phyloP scores from a whole-genome alignment of 2,329 filamentous ascomycete genomes.

The Sporothrix mexicana region DNA sequence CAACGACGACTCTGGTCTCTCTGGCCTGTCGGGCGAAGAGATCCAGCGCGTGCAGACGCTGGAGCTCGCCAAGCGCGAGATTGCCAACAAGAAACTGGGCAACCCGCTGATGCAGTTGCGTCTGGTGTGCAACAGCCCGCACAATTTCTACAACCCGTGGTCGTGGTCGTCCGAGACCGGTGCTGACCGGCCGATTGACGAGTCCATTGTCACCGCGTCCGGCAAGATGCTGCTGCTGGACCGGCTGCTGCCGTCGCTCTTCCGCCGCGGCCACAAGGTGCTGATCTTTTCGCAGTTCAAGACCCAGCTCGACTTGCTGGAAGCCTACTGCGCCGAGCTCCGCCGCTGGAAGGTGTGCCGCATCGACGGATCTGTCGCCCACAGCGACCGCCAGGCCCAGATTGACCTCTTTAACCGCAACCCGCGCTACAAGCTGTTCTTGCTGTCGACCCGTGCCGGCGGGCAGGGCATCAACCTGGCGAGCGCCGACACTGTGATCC shows the following conservation, averaged over 20 bases:
- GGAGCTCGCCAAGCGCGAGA: constrained; percentile 82
- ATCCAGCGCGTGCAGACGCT: constrained; percentile 69
- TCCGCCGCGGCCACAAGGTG: constrained; percentile 80
- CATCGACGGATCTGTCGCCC: constrained; percentile 86
- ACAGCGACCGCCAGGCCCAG: constrained; percentile 71
- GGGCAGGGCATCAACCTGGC: constrained; percentile 96
- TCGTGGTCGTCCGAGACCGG: constrained; percentile 46
- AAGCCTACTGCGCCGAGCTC: constrained; percentile 82
- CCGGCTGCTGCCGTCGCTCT: constrained; percentile 76
- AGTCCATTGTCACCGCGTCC: constrained; percentile 81
- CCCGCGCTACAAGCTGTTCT: constrained; percentile 73
- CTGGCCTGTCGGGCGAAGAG: constrained; percentile 60
- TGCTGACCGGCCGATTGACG: constrained; percentile 68
- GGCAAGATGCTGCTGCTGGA: constrained; percentile 97
- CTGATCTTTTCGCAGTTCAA: constrained; percentile 98
- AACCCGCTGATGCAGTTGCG: constrained; percentile 93
- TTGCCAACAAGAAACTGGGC: constrained; percentile 88
- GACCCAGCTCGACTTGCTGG: constrained; percentile 86
- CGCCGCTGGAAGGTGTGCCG: constrained; percentile 82
- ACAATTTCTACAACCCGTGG: constrained; percentile 97
- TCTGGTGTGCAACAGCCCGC: constrained; percentile 88
- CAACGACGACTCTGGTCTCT: constrained; percentile 45
- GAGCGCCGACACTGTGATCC: constrained; percentile 86
- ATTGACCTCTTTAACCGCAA: constrained; percentile 76
- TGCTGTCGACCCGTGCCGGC: constrained; percentile 88